Conservation (phyloP, 2,329 filamentous ascomycete species). For the Pseudogymnoascus sp. region DNA sequence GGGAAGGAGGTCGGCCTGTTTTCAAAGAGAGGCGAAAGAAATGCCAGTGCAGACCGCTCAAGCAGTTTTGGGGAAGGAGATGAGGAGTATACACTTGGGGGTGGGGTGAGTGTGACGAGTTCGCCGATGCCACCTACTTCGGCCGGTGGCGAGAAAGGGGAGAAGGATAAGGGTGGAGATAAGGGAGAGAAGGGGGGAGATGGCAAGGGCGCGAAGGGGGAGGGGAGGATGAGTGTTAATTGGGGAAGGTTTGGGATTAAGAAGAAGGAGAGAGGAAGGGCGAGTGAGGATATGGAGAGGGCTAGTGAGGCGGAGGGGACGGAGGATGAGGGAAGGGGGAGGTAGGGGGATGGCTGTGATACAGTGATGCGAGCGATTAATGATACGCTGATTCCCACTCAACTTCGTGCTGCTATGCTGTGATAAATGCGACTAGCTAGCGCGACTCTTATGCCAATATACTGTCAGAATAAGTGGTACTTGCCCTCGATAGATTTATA, state of each 20-base stretch:
- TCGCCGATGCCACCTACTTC: conserved; percentile 32
- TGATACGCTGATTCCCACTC: not conserved
- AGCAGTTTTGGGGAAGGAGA: conserved; percentile 49
- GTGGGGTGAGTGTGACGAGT: conserved; percentile 48
- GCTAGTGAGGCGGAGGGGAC: conserved; percentile 26
- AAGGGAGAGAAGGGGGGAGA: conserved; percentile 12
- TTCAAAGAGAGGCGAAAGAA: conserved; percentile 27
- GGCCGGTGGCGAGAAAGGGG: conserved; percentile 43
- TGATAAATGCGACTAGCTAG: not conserved
- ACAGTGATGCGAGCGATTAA: not conserved
- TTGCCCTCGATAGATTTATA: not conserved
- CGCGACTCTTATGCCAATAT: too few species aligned
- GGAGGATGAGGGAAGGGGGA: conserved; percentile 21
- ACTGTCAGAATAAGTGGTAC: not conserved
- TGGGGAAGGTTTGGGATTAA: conserved; percentile 27
- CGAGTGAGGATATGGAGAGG: conserved; percentile 27
- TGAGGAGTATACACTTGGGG: conserved; percentile 36
- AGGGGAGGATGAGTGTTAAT: conserved; percentile 25
- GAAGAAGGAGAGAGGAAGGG: conserved; percentile 21
- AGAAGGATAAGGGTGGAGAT: conserved; percentile 38
- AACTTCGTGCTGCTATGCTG: not conserved
- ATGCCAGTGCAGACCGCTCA: conserved; percentile 47
- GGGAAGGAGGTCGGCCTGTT: conserved; percentile 38
- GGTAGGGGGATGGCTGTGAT: not conserved
- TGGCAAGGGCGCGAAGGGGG: conserved; percentile 18